A percentile compares a stretch with the other conserved stretches of the same genome.
phyloP scores from a whole-genome alignment of 108 stramenopile species.

The Cyclostephanos tholiformis region DNA sequence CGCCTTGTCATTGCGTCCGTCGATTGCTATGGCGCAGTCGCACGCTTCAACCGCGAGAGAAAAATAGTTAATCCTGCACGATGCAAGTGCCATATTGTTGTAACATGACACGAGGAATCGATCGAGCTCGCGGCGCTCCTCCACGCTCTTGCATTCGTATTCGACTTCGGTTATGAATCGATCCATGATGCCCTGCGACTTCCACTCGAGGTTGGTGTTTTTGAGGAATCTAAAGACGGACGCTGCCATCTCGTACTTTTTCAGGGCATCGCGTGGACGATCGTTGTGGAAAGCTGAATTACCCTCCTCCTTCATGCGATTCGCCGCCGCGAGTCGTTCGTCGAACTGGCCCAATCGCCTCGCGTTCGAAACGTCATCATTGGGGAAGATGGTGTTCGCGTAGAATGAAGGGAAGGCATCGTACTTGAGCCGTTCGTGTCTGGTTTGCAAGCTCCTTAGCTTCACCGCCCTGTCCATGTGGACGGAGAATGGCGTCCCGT shows the following conservation, averaged over 20 bases:
- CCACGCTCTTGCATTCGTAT: slow-evolving; percentile 20
- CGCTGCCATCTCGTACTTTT: slow-evolving; percentile 43
- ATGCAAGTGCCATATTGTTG: slow-evolving; percentile 46
- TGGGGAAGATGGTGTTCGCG: slow-evolving; percentile 45
- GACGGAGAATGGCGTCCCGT: slow-evolving; percentile 54
- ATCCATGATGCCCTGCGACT: slow-evolving; percentile 49
- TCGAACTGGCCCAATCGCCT: slow-evolving; percentile 17
- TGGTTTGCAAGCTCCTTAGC: slow-evolving; percentile 37
- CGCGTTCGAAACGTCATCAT: slow-evolving; percentile 33
- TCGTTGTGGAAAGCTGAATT: slow-evolving; percentile 38
- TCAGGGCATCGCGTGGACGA: slow-evolving; percentile 30
- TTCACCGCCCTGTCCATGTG: slow-evolving; percentile 61
- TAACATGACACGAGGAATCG: slow-evolving; percentile 36
- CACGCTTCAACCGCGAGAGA: slow-evolving; percentile 40
- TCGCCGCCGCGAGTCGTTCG: slow-evolving; percentile 36
- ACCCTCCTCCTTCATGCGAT: slow-evolving; percentile 42
- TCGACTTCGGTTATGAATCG: slow-evolving; percentile 29
- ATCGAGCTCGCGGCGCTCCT: slow-evolving; percentile 23
- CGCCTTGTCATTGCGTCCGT: slow-evolving; percentile 40
- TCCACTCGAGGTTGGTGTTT: slow-evolving; percentile 40
- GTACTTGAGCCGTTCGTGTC: slow-evolving; percentile 28
- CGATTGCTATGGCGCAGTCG: slow-evolving; percentile 39
- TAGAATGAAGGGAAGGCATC: slow-evolving; percentile 46
- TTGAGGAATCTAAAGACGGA: slow-evolving; percentile 43
- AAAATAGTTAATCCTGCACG: slow-evolving; percentile 27